These are phyloP conservation scores for Xylaria digitata DNA, from an alignment of 2,329 filamentous ascomycete genomes.

Conservation along the genomic window DNA sequence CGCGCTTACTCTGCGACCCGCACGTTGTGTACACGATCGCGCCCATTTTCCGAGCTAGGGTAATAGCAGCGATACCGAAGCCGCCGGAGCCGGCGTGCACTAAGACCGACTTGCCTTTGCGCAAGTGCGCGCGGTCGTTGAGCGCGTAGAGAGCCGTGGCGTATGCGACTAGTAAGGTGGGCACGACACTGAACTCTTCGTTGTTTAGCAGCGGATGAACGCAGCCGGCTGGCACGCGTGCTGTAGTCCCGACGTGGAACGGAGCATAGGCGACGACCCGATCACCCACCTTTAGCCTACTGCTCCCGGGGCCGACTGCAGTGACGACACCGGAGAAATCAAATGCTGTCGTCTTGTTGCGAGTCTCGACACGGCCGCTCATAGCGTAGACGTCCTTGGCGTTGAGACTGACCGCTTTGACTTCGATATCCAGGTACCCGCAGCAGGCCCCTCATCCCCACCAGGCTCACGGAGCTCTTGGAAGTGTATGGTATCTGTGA, in stretches of 20 bases:
- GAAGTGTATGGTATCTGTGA: conserved; percentile 38
- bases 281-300: conserved; percentile 42
- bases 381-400: conserved; percentile 46
- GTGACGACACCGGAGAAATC: conserved; percentile 48
- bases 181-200: conserved; percentile 41
- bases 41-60: conserved; percentile 47
- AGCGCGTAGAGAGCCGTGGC: conserved; percentile 51
- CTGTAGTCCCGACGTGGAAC: conserved; percentile 42
- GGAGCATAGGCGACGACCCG: conserved; percentile 46
- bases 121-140: conserved; percentile 45
- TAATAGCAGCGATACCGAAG: conserved; percentile 53
- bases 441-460: no score
- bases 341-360: conserved; percentile 28
- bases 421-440: conserved; percentile 23
- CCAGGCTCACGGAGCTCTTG: no score
- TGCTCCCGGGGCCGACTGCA: conserved; percentile 35
- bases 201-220: conserved; percentile 37
- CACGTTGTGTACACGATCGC: conserved; percentile 51
- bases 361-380: conserved; percentile 45
- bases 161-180: conserved; percentile 45
- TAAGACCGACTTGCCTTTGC: conserved; percentile 48
- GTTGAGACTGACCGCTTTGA: conserved; percentile 40
- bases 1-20: conserved; percentile 33
- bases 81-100: conserved; percentile 53
- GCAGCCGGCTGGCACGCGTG: conserved; percentile 44